Conservation (phyloP, 495 filamentous ascomycete species). For the Penicillium verhagenii region DNA sequence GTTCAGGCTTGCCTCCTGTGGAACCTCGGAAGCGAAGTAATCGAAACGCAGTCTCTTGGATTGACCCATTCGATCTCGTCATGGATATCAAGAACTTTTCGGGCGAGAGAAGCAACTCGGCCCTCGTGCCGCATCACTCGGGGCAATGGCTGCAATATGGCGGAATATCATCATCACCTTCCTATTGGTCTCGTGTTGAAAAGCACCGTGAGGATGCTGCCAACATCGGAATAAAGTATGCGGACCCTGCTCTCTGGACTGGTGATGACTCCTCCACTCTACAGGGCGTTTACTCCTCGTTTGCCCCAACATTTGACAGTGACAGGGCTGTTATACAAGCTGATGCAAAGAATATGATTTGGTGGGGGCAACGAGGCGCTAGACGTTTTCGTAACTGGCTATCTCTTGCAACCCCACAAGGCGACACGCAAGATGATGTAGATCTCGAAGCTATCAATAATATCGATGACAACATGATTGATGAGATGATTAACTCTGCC, state of each 20-base stretch:
- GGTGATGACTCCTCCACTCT: constrained; percentile 58
- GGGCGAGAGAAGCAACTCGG: constrained; percentile 43
- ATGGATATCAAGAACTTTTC: constrained; percentile 36
- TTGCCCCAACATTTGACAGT: constrained; percentile 82
- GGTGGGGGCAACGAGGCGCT: constrained; percentile 80
- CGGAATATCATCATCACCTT: constrained; percentile 39
- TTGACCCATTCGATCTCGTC: constrained; percentile 43
- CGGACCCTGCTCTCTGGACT: constrained; percentile 34
- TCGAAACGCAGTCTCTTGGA: constrained; percentile 31
- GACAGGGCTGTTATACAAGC: constrained; percentile 68
- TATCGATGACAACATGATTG: constrained; percentile 46
- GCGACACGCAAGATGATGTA: constrained; percentile 25
- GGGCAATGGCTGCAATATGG: constrained; percentile 47
- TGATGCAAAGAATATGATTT: constrained; percentile 70
- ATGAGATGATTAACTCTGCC: constrained; percentile 50
- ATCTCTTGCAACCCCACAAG: constrained; percentile 40
- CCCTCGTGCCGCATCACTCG: constrained; percentile 39
- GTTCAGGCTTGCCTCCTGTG: constrained; percentile 61
- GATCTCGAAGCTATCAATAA: constrained; percentile 28
- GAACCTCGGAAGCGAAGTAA: constrained; percentile 51
- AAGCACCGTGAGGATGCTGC: constrained; percentile 25
- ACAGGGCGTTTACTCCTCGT: constrained; percentile 80
- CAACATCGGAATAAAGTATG: constrained; percentile 15
- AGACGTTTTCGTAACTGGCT: constrained; percentile 55
- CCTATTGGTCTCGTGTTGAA: constrained; percentile 43